Conservation (phyloP, 2,329 filamentous ascomycete species). For the Colletotrichum truncatum region DNA sequence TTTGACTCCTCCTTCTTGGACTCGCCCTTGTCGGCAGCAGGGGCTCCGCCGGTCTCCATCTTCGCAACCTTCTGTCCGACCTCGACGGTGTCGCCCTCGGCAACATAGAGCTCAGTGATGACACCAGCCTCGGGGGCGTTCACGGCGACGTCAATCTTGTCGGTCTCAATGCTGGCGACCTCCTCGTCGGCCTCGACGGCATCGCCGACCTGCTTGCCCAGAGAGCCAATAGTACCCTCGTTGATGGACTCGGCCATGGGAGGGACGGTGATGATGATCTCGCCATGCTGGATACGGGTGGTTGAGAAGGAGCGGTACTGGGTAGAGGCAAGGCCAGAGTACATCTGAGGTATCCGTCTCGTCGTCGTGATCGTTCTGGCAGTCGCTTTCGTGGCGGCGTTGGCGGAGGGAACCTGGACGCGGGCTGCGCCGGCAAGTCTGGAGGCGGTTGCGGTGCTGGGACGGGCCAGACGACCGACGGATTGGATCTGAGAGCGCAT, state of each 20-base stretch:
- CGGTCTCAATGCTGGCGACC: slow-evolving; percentile 43
- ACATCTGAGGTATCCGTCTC: neutral
- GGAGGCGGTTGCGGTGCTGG: neutral
- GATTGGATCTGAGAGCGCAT: slow-evolving; percentile 28
- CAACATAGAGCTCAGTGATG: slow-evolving; percentile 40
- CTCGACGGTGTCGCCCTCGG: slow-evolving; percentile 42
- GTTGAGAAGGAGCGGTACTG: slow-evolving; percentile 26
- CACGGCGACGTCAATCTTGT: slow-evolving; percentile 44
- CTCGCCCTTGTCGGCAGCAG: slow-evolving; percentile 7
- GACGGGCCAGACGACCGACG: slow-evolving; percentile 23
- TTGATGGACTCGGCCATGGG: slow-evolving; percentile 44
- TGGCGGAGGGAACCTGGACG: slow-evolving; percentile 9
- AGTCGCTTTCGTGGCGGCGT: slow-evolving; percentile 15
- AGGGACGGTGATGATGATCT: slow-evolving; percentile 37
- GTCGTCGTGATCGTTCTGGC: neutral
- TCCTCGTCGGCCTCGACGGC: slow-evolving; percentile 41
- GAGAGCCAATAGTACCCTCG: slow-evolving; percentile 38
- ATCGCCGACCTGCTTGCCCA: slow-evolving; percentile 41
- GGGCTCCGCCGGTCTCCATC: slow-evolving; percentile 36
- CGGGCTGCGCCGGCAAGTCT: slow-evolving; percentile 15
- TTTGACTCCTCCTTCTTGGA: slow-evolving; percentile 34
- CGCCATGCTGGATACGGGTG: slow-evolving; percentile 28
- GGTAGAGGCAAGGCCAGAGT: slow-evolving; percentile 16
- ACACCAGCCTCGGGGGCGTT: slow-evolving; percentile 37
- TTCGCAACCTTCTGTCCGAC: slow-evolving; percentile 42